A percentile compares a stretch with the other conserved stretches of the same genome.
phyloP scores from a whole-genome alignment of 2,329 filamentous ascomycete genomes.

The Intubia oerlemansii region DNA sequence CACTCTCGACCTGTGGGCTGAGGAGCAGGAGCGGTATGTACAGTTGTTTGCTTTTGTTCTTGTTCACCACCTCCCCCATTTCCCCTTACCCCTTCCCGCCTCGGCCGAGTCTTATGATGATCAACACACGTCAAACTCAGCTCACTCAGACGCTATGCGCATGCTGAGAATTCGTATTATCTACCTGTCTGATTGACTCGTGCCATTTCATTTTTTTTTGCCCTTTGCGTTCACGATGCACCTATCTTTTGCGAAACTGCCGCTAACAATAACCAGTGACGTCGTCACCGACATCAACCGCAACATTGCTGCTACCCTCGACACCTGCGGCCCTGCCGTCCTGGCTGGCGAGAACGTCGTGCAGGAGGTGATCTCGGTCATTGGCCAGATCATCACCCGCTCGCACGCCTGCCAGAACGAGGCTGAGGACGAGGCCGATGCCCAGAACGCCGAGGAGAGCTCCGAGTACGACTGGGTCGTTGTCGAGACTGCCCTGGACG shows the following conservation, averaged over 20 bases:
- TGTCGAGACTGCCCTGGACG: slow-evolving; percentile 83
- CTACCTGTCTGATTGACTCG: slow-evolving; percentile 20
- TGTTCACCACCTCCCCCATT: slow-evolving; percentile 6
- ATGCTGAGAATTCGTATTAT: slow-evolving; percentile 72
- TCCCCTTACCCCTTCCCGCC: slow-evolving; percentile 9
- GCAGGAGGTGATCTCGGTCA: slow-evolving; percentile 52
- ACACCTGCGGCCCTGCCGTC: slow-evolving; percentile 73
- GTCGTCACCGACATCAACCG: slow-evolving; percentile 92
- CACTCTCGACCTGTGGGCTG: slow-evolving; percentile 68
- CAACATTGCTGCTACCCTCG: slow-evolving; percentile 75
- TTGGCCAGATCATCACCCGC: slow-evolving; percentile 67
- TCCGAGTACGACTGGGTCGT: slow-evolving; percentile 97
- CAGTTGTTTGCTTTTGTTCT: slow-evolving; percentile 31
- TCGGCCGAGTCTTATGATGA: slow-evolving; percentile 77
- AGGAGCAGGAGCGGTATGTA: slow-evolving; percentile 85
- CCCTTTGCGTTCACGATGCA: not conserved
- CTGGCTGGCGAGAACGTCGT: slow-evolving; percentile 53
- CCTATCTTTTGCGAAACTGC: slow-evolving; percentile 13
- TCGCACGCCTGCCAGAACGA: slow-evolving; percentile 87
- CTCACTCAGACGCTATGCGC: slow-evolving; percentile 93
- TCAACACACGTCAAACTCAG: slow-evolving; percentile 82
- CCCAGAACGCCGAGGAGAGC: slow-evolving; percentile 48
- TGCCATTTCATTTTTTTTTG: slow-evolving; percentile 1
- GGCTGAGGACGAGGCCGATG: slow-evolving; percentile 58
- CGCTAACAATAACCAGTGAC: slow-evolving; percentile 28